Conservation (phyloP, 331 rosid genomes). For the Rosa hybrid region DNA sequence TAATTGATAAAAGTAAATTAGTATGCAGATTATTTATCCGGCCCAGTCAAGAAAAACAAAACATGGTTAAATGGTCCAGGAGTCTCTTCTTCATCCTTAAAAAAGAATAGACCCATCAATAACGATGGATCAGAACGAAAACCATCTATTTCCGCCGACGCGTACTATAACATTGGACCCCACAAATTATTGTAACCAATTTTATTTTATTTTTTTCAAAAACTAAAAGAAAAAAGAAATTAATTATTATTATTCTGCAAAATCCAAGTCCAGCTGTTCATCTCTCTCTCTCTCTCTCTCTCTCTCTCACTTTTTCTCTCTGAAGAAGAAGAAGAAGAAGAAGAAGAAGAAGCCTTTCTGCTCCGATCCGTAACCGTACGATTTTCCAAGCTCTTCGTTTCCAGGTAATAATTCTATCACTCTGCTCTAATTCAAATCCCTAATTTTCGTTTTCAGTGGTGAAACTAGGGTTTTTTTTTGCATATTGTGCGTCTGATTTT, state of each 20-base stretch:
- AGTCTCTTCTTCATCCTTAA: too few species aligned
- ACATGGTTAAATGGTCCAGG: too few species aligned
- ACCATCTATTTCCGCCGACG: not conserved
- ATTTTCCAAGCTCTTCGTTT: not conserved
- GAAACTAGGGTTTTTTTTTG: not conserved
- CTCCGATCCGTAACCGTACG: slow-evolving; percentile 17
- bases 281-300: slow-evolving; percentile 4
- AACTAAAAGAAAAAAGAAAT: not conserved
- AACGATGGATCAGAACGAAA: not conserved
- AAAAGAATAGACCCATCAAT: not conserved
- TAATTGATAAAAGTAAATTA: too few species aligned
- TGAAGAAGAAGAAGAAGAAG: not conserved
- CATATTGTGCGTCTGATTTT: slow-evolving; percentile 10
- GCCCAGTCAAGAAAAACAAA: not conserved
- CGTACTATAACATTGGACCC: not conserved
- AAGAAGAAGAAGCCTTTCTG: slow-evolving; percentile 26
- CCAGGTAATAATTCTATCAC: slow-evolving; percentile 34
- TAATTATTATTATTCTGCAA: not conserved
- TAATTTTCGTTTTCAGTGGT: not conserved
- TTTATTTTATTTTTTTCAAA: not conserved
- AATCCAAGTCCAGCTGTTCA: slow-evolving; percentile 22
- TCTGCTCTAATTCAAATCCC: not conserved
- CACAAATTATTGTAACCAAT: slow-evolving; percentile 2
- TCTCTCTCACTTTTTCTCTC: slow-evolving; percentile 1
- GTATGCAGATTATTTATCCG: too few species aligned